Base-by-base conservation (phyloP, 1,284 basidiomycete genomes). In the Malassezia psittaci region DNA sequence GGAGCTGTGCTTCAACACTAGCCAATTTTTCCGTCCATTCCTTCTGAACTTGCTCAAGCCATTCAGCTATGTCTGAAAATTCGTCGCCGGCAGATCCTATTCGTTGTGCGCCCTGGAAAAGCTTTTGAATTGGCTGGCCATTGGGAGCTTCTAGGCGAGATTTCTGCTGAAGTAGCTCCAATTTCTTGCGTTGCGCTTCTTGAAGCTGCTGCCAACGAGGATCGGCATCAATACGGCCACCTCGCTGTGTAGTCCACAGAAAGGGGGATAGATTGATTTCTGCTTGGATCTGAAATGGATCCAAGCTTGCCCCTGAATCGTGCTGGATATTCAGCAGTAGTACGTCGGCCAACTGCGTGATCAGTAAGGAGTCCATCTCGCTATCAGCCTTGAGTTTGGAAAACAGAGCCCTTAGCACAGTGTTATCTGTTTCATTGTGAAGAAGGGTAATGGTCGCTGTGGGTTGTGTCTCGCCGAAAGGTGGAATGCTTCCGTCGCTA, bases 311-410 rank as follows among this genome's bases (percentile, higher is more conserved):
- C 16, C 8, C n/a, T 3, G 1, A 7, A 3, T 29, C 18, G 12
- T 24, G 50, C 40, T 44, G 45, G 32, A 57, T 32, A 12, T 35
- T 35, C 5, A 57, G 16, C 5, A 48, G 21, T 2, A 57, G 46
- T 39, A 57, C 51, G 12, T 52, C 38, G n/a, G 55, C 44, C 11
- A 51, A 33, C 18, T 13, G 44, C 45, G 50, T 57, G 34, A 57
- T 57, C 5, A 57, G 46, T 16, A 52, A 32, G 24, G 55, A 48
- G 19, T 57, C 50, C 46, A 48, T 48, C 15, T 33, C 41, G 5
- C 36, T 39, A 15, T 36, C 34, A 3, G 19, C 50, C 5, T 32
- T 29, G 18, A 57, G 51, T 32, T 52, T 52, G 3, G 39, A 16
- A 32, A 37, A 48, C 4, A 57, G 38, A 21, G 50, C 52, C 15